These are phyloP conservation scores for Sarocladium kiliense DNA, from an alignment of 2,329 filamentous ascomycete genomes.

Conservation along the genomic window DNA sequence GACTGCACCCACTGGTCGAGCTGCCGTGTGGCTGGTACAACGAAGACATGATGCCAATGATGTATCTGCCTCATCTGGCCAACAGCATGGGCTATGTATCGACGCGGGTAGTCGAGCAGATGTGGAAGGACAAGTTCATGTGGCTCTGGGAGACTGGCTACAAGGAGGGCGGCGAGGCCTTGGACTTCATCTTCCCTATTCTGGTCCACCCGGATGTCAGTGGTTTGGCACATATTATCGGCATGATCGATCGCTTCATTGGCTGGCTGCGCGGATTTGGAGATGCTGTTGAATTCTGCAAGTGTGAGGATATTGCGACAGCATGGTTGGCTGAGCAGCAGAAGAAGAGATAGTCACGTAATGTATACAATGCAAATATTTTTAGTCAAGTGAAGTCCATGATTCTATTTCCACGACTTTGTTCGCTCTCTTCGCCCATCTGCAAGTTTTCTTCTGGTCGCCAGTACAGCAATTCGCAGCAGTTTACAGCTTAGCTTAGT, in stretches of 20 bases:
- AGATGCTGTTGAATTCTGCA: too few relatives aligned
- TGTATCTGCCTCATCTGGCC: constrained; percentile 37
- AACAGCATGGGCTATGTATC: constrained; percentile 56
- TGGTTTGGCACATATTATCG: constrained; percentile 56
- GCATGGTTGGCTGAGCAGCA: too few relatives aligned
- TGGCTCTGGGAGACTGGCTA: constrained; percentile 42
- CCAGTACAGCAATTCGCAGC: too few relatives aligned
- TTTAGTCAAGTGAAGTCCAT: too few relatives aligned
- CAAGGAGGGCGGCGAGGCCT: constrained; percentile 20
- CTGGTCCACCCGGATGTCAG: constrained; percentile 54
- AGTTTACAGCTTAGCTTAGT: too few relatives aligned
- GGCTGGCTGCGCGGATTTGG: constrained; percentile 40
- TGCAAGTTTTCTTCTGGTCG: too few relatives aligned
- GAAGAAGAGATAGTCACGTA: too few relatives aligned
- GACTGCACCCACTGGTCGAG: constrained; percentile 29
- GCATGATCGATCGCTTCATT: constrained; percentile 41
- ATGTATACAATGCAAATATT: too few relatives aligned
- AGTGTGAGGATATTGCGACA: too few relatives aligned
- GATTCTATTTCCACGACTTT: too few relatives aligned
- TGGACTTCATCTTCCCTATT: constrained; percentile 43
- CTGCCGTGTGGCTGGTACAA: constrained; percentile 44
- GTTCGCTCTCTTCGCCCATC: too few relatives aligned
- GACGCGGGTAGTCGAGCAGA: constrained; percentile 49
- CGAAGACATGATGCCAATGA: constrained; percentile 44
- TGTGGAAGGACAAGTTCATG: constrained; percentile 56